A percentile compares a stretch with the other conserved stretches of the same genome.
phyloP scores from a whole-genome alignment of 768 basidiomycete genomes.

The Serendipita sp. region DNA sequence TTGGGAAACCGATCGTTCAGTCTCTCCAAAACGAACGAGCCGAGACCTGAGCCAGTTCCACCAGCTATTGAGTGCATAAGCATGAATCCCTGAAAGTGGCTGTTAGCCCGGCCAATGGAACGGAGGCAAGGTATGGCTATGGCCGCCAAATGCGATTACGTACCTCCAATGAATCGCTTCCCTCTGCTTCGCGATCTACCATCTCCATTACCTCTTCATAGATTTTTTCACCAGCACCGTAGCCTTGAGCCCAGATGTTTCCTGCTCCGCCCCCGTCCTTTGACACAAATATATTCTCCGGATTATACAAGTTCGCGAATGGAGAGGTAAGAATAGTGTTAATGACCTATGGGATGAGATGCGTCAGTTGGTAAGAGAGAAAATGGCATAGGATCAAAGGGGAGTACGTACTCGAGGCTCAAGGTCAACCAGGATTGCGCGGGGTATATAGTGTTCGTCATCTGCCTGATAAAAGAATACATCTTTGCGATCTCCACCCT shows the following conservation, averaged over 20 bases:
- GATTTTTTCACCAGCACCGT: constrained; percentile 72
- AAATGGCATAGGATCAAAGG: background rate
- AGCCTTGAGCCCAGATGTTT: constrained; percentile 98
- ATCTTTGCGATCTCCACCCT: constrained; percentile 92
- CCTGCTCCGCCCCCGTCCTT: constrained; percentile 98
- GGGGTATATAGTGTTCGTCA: constrained; percentile 96
- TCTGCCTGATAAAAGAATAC: constrained; percentile 99
- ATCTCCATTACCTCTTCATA: constrained; percentile 99
- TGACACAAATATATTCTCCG: constrained; percentile 91
- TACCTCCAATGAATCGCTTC: constrained; percentile 92
- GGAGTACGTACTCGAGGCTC: constrained; percentile 69
- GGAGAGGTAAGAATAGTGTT: constrained; percentile 84
- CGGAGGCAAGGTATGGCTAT: background rate
- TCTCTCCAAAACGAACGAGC: constrained; percentile 93
- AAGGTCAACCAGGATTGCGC: constrained; percentile 89
- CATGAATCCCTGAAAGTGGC: constrained; percentile 77
- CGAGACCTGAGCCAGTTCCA: constrained; percentile 94
- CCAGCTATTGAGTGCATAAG: constrained; percentile 97
- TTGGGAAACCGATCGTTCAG: constrained; percentile 97
- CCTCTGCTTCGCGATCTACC: constrained; percentile 96
- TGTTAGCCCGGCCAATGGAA: background rate
- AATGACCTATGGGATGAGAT: constrained; percentile 54
- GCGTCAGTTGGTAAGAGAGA: background rate
- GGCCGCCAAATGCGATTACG: no score
- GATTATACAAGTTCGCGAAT: constrained; percentile 84